phyloP scores from a whole-genome alignment of 805 yeast species.

The Pichia nakasei region DNA sequence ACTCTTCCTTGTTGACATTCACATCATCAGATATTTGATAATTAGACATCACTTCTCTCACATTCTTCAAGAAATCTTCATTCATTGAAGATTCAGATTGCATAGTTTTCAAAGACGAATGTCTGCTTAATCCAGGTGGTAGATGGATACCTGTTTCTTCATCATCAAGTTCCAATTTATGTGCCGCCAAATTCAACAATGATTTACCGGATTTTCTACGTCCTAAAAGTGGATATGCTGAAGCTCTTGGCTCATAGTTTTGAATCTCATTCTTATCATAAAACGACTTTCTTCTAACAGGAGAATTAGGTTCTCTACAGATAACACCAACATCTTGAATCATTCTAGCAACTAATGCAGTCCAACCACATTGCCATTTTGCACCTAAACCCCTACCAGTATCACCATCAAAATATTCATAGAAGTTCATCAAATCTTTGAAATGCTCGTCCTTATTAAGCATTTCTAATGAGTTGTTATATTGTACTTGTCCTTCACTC shows the following conservation, averaged over 20 bases:
- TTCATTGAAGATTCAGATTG: conserved; percentile 17
- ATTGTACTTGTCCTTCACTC: conserved; percentile 41
- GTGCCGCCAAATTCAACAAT: conserved; percentile 55
- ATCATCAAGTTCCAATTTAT: conserved; percentile 56
- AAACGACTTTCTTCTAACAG: conserved; percentile 21
- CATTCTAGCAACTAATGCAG: conserved; percentile 85
- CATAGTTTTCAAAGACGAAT: conserved; percentile 21
- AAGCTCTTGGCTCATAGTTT: conserved; percentile 35
- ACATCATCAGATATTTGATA: conserved; percentile 29
- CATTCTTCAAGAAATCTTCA: conserved; percentile 31
- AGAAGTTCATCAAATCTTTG: conserved; percentile 68
- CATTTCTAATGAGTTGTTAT: conserved; percentile 42
- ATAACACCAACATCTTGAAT: conserved; percentile 82
- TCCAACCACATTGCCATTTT: conserved; percentile 95
- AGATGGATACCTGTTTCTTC: conserved; percentile 37
- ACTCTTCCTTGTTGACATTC: conserved; percentile 45
- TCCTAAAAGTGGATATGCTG: conserved; percentile 31
- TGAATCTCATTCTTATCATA: conserved; percentile 29
- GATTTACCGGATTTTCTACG: conserved; percentile 74
- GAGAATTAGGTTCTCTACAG: conserved; percentile 40
- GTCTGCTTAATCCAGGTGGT: conserved; percentile 28
- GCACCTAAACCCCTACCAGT: conserved; percentile 92
- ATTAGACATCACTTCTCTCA: conserved; percentile 34
- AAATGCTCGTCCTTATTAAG: conserved; percentile 58
- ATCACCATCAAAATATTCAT: conserved; percentile 89